phyloP scores from a whole-genome alignment of 768 basidiomycete species.

The Panaeolus cyanescens region DNA sequence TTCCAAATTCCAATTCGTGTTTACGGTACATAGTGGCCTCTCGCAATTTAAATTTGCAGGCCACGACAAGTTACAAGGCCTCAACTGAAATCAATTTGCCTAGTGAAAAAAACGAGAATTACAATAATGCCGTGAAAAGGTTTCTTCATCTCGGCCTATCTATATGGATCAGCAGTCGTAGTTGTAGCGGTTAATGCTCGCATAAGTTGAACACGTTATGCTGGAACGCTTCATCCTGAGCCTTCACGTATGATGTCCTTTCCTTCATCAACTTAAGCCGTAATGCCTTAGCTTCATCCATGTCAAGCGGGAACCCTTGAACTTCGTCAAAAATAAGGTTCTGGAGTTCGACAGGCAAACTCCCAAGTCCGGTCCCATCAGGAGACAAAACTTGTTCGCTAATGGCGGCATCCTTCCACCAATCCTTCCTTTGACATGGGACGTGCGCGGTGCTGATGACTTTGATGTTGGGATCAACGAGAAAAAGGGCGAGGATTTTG shows the following conservation, averaged over 20 bases:
- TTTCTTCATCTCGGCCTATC: too few relatives aligned
- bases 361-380: constrained; percentile 6
- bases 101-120: too few relatives aligned
- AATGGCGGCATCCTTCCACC: constrained; percentile 20
- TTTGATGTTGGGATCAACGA: constrained; percentile 35
- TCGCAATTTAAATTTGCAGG: too few relatives aligned
- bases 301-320: constrained; percentile 22
- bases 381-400: background rate
- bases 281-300: constrained; percentile 26
- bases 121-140: too few relatives aligned
- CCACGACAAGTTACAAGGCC: too few relatives aligned
- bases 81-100: too few relatives aligned
- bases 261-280: constrained; percentile 33
- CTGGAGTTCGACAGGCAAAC: constrained; percentile 14
- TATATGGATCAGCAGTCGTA: too few relatives aligned
- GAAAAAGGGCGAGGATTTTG: constrained; percentile 44
- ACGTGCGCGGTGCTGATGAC: constrained; percentile 30
- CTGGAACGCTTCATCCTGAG: constrained; percentile 11
- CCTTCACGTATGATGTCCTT: constrained; percentile 19
- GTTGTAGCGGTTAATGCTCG: constrained; percentile 12
- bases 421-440: constrained; percentile 31
- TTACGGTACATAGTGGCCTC: too few relatives aligned
- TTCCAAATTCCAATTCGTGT: too few relatives aligned
- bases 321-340: constrained; percentile 14
- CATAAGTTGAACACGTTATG: constrained; percentile 5